Conservation (phyloP, 1,284 basidiomycete genomes). For the Cryptococcus neoformans region DNA sequence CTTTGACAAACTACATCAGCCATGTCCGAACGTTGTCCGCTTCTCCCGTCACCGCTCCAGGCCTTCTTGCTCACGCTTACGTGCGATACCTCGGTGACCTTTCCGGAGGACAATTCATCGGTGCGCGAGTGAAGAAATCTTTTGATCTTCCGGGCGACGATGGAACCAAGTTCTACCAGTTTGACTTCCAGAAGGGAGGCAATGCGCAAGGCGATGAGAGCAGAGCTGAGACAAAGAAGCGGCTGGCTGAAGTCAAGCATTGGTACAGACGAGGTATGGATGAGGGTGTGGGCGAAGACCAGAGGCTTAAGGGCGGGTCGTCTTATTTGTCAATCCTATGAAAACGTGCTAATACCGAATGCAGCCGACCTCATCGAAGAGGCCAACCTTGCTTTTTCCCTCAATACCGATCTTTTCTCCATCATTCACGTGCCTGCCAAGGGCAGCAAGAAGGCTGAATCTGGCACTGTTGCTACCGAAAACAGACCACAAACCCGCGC, state of each 20-base stretch:
- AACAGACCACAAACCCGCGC: neutral
- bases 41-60: conserved; percentile 54
- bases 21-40: conserved; percentile 54
- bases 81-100: conserved; percentile 84
- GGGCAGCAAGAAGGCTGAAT: neutral
- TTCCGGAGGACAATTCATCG: conserved; percentile 74
- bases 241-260: conserved; percentile 67
- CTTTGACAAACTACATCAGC: conserved; percentile 57
- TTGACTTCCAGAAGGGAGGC: conserved; percentile 54
- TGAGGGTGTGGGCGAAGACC: conserved; percentile 54
- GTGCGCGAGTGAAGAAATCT: conserved; percentile 61
- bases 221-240: conserved; percentile 27
- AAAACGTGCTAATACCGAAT: neutral
- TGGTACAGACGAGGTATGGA: conserved; percentile 76
- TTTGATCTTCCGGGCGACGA: conserved; percentile 58
- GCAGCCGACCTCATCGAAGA: conserved; percentile 58
- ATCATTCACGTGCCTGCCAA: conserved; percentile 45
- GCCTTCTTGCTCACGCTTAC: conserved; percentile 73
- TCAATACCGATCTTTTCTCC: conserved; percentile 65
- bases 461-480: neutral
- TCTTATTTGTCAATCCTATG: neutral
- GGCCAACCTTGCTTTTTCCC: conserved; percentile 64
- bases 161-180: conserved; percentile 69
- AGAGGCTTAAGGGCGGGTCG: conserved; percentile 57
- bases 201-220: conserved; percentile 53